Evolutionary conservation across 1,139 yeast species (phyloP).

Genomic region (Yamadazyma conglobata): DNA sequence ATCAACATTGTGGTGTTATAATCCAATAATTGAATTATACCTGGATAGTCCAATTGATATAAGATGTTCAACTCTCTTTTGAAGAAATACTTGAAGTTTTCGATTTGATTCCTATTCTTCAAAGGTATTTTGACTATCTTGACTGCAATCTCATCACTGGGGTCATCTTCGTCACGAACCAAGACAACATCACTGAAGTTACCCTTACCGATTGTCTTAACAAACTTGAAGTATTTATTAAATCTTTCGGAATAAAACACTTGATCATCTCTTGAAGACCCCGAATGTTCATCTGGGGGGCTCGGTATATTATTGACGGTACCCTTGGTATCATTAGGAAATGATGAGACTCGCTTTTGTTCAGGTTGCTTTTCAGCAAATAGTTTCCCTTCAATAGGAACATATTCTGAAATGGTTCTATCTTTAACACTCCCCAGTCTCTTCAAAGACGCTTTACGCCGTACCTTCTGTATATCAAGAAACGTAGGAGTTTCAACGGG

Average conservation of each 20-base stretch:
- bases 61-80: conserved; percentile 73
- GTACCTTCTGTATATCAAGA: conserved; percentile 5
- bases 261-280: conserved; percentile 7
- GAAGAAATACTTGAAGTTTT: conserved; percentile 61
- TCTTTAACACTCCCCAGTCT: conserved; percentile 1
- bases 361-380: neutral
- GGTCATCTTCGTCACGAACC: conserved; percentile 28
- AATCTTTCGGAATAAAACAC: conserved; percentile 15
- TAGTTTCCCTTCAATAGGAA: conserved; percentile 24
- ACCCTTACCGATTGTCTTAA: conserved; percentile 50
- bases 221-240: conserved; percentile 19
- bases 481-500: conserved; percentile 7
- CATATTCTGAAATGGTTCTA: conserved; percentile 36
- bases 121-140: conserved; percentile 39
- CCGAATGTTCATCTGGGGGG: conserved; percentile 11
- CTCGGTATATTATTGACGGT: conserved; percentile 8
- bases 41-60: conserved; percentile 41
- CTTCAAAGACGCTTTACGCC: conserved; percentile 4
- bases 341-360: conserved; percentile 2
- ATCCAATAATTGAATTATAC: conserved; percentile 34
- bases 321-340: conserved; percentile 1
- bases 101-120: conserved; percentile 23
- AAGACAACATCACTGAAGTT: conserved; percentile 57
- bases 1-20: conserved; percentile 26
- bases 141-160: conserved; percentile 30